Conservation (phyloP, 768 basidiomycete species). For the Strobilomyces echinocephalus region DNA sequence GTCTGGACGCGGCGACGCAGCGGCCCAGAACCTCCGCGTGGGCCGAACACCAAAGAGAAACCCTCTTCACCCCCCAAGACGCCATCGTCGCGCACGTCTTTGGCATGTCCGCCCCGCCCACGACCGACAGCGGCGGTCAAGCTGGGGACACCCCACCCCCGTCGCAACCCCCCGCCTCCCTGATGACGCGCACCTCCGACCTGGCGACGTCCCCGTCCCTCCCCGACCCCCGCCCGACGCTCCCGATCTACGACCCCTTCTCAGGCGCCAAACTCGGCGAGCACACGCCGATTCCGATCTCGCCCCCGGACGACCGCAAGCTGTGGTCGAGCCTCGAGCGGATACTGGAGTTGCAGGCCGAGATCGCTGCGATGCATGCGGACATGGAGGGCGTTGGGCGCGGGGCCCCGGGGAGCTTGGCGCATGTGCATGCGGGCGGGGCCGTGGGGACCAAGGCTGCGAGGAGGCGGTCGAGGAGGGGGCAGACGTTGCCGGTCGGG, state of each 20-base stretch:
- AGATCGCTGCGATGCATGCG: constrained; percentile 67
- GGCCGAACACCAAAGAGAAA: not conserved
- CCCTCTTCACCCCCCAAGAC: constrained; percentile 57
- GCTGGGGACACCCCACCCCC: not conserved
- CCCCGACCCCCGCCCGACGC: constrained; percentile 1
- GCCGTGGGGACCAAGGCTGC: constrained; percentile 7
- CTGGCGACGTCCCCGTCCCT: constrained; percentile 8
- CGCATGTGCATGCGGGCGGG: constrained; percentile 1
- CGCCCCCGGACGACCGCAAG: constrained; percentile 38
- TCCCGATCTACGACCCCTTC: constrained; percentile 32
- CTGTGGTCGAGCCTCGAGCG: constrained; percentile 65
- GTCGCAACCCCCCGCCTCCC: constrained; percentile 12
- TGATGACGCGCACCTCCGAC: constrained; percentile 11
- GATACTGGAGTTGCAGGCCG: constrained; percentile 67
- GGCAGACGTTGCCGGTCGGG: constrained; percentile 34
- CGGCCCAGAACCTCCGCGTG: not conserved
- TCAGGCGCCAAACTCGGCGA: constrained; percentile 28
- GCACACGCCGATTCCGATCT: constrained; percentile 7
- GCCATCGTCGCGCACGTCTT: constrained; percentile 47
- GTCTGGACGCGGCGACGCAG: constrained; percentile 3
- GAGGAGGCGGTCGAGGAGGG: constrained; percentile 25
- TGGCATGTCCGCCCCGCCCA: constrained; percentile 6
- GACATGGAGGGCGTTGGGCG: constrained; percentile 61
- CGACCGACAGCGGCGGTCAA: not conserved
- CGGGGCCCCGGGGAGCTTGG: constrained; percentile 2